phyloP scores from a whole-genome alignment of 2,329 filamentous ascomycete genomes.

The Trichoderma polysporum region DNA sequence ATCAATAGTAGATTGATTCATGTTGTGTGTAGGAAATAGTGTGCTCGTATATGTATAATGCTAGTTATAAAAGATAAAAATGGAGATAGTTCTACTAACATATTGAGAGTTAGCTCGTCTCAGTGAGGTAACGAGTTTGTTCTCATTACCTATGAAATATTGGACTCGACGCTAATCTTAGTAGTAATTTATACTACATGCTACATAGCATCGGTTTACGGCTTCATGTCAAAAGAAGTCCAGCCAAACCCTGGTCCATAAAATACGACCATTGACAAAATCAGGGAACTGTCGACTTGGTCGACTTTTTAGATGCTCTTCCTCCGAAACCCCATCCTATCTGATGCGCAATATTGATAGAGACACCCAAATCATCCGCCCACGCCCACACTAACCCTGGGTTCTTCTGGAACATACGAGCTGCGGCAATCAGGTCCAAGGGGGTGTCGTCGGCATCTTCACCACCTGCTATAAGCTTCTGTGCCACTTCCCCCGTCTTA shows the following conservation, averaged over 20 bases:
- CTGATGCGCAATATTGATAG: conserved; percentile 51
- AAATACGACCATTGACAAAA: background rate
- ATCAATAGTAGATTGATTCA: too few species aligned
- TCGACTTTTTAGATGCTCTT: background rate
- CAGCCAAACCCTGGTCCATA: background rate
- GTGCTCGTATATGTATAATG: too few species aligned
- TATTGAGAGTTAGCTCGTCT: too few species aligned
- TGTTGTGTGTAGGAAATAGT: too few species aligned
- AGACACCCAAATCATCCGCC: conserved; percentile 52
- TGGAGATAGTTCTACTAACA: too few species aligned
- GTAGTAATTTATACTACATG: background rate
- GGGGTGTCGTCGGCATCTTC: background rate
- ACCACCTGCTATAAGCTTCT: conserved; percentile 45
- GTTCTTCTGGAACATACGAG: conserved; percentile 58
- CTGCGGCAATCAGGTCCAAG: conserved; percentile 51
- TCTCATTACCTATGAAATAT: too few species aligned
- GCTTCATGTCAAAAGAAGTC: background rate
- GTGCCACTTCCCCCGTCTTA: conserved; percentile 43
- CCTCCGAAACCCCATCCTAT: conserved; percentile 56
- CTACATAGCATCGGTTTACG: too few species aligned
- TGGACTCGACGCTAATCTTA: too few species aligned
- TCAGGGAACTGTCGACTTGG: background rate
- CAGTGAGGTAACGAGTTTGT: too few species aligned
- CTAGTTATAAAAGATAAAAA: too few species aligned
- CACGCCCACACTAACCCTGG: conserved; percentile 56